A percentile compares a stretch with the other conserved stretches of the same genome.
Conservation (phyloP, 129 eudicot species). For the Chrysanthemum makinoi region DNA sequence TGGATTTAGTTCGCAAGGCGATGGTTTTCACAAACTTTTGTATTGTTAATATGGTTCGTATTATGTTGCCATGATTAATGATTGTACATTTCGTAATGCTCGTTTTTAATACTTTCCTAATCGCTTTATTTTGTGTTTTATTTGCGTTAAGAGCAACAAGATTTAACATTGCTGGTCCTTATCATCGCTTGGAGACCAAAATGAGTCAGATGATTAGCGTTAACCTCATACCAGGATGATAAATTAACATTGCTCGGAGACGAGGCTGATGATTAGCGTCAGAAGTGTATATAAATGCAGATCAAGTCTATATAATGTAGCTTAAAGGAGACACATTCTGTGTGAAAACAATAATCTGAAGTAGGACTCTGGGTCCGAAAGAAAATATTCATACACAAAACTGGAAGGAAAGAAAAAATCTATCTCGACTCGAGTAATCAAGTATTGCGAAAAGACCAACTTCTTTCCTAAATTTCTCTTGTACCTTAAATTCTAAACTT, state of each 20-base stretch:
- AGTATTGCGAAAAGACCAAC: neutral
- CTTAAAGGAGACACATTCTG: neutral
- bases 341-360: neutral
- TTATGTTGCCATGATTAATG: conserved; percentile 5
- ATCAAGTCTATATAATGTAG: neutral
- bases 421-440: conserved; percentile 7
- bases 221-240: no score
- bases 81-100: neutral
- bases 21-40: neutral
- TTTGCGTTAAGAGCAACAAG: neutral
- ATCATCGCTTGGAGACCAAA: no score
- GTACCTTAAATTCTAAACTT: neutral
- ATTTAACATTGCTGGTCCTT: neutral
- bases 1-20: neutral
- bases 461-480: neutral
- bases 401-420: neutral
- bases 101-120: neutral
- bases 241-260: no score
- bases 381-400: conserved; percentile 14
- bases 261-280: neutral
- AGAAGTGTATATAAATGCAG: neutral
- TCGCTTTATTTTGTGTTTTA: neutral
- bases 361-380: neutral
- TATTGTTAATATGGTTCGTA: neutral
- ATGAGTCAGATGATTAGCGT: no score